Evolutionary conservation across 306 rosid species (phyloP), one percentile per base, ranked within the genome.

Genomic region (Carpinus fangiana): DNA sequence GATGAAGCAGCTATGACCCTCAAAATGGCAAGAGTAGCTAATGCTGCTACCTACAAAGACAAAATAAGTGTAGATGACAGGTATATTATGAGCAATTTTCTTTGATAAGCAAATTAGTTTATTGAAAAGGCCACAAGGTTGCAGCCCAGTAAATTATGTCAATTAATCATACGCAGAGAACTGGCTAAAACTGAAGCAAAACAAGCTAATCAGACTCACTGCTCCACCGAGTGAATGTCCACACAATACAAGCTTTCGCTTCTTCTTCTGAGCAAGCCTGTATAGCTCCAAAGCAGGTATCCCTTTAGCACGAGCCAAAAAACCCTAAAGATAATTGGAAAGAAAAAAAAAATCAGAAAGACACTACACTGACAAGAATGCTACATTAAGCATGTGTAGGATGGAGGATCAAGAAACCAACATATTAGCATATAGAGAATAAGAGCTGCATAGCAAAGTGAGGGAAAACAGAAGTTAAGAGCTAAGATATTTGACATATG

Each of bases 211-310:
- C 70, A 79, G 72, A 88, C 98, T 85, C 83, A 95, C 99, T 31
- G 98, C 99, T 87, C 99, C 99, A 76, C 99, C 98, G 72, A 95
- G 98, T 75, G 99, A 95, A 87, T 95, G 99, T 41, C 99, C 99
- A 75, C 98, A 95, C 73, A 95, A 80, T 64, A 95, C 98, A 82
- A 95, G 98, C 77, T 93, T 95, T 36, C 95, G 84, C 73, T 93
- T 93, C 87, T 90, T 95, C 93, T 95, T 95, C 81, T 91, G 97
- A 78, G 99, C 99, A 85, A 95, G 93, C 79, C 93, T 90, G 73
- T 95, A 95, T 84, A 95, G 78, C 82, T 95, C 99, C 86, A 95
- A 74, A 76, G 99, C 97, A 48, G 99, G 99, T 84, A 95, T 95
- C 43, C 99, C 99, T 80, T 95, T 95, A 46, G 99, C 99, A 26